Evolutionary conservation across 129 eudicot species (phyloP), one percentile per base, ranked within the genome.

Genomic region (Chrysanthemum seticuspe): DNA sequence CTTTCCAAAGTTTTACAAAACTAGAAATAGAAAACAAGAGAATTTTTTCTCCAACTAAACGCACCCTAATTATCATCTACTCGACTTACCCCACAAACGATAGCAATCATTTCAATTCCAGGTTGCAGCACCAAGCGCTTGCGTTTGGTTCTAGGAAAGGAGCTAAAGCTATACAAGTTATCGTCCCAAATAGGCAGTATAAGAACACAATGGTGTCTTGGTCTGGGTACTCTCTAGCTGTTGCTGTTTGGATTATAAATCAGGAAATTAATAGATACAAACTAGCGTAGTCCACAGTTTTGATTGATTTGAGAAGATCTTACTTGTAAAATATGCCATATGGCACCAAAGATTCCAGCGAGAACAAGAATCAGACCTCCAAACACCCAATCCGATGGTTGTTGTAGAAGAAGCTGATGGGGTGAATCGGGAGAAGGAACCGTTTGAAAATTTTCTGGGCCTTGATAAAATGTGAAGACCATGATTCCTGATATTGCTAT

Each of bases 401-500:
- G 78, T 65, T 57, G 13, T 10, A 47, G 45, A 72, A 71, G 55
- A n/a, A 62, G 47, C 14, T 62, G 47, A 2, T 27, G 29, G 67
- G 48, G 19, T 62, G 67, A 11, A 18, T 59, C 29, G 3, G 52
- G 71, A 45, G 61, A 56, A 3, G 21, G 2, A 10, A 11, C 23
- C 1, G 4, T 45, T n/a, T 44, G 31, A 52, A 76, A 15, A 12
- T 72, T 65, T 40, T 68, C 13, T 2, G 83, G 86, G 62, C 86
- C 83, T 54, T 44, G 72, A 63, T 82, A 82, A 11, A 82, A 74
- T 15, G 85, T 77, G 50, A 71, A 62, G 52, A 82, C 77, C 51
- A 70, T 73, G 2, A 83, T 80, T 34, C 86, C 83, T 18, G 51
- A 62, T 48, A 78, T 74, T 16, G 83, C 68, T 56, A 74, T 9